These are phyloP conservation scores for Ceratocystis variospora DNA, from an alignment of 2,329 filamentous ascomycete species.

Conservation along the genomic window DNA sequence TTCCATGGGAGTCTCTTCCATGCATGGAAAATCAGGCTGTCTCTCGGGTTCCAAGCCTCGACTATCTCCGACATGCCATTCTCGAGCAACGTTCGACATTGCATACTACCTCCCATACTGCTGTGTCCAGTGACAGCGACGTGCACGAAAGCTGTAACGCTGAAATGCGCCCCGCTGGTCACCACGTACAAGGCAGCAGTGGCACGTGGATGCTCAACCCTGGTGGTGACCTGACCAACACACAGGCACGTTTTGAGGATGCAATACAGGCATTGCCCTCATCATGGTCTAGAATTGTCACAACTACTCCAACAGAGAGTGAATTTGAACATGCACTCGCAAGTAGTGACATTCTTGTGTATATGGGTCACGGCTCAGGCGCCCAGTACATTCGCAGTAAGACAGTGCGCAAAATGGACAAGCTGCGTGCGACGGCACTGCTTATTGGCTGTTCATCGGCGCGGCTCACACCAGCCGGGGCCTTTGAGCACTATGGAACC, in stretches of 20 bases:
- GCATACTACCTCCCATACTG: background rate
- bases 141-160: conserved; percentile 23
- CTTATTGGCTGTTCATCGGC: conserved; percentile 93
- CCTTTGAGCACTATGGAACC: conserved; percentile 81
- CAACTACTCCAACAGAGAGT: conserved; percentile 56
- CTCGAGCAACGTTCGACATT: conserved; percentile 33
- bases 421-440: conserved; percentile 63
- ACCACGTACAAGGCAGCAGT: conserved; percentile 40
- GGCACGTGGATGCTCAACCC: conserved; percentile 84
- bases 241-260: conserved; percentile 59
- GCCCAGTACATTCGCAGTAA: conserved; percentile 85
- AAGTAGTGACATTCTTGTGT: conserved; percentile 60
- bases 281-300: conserved; percentile 57
- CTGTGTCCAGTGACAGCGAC: conserved; percentile 10
- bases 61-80: conserved; percentile 65
- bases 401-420: conserved; percentile 63
- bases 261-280: conserved; percentile 39
- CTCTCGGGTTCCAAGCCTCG: conserved; percentile 76
- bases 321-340: conserved; percentile 60
- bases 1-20: conserved; percentile 92
- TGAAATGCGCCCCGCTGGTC: conserved; percentile 26
- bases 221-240: conserved; percentile 65
- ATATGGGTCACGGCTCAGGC: conserved; percentile 92
- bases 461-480: conserved; percentile 50
- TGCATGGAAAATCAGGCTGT: conserved; percentile 69